A percentile compares a stretch with the other conserved stretches of the same genome.
Evolutionary conservation across 75 land plant genomes (phyloP).

Genomic region (Pseudotsuga menziesii): DNA sequence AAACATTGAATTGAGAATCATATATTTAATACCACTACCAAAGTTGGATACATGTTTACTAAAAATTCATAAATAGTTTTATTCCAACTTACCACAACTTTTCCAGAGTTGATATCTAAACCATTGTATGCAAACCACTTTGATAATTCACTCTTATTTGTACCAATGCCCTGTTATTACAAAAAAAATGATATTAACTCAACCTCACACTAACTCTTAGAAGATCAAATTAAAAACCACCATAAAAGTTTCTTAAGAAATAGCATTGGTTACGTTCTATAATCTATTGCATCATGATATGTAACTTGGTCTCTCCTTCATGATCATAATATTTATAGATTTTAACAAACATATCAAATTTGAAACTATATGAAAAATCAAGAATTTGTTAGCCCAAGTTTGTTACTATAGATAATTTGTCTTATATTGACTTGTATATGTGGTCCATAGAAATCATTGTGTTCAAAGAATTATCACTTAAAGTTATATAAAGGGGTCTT

Average conservation of each 20-base stretch:
- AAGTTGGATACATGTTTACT: not conserved
- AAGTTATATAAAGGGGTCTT: too few species aligned
- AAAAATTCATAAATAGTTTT: not conserved
- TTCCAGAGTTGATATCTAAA: constrained; percentile 47
- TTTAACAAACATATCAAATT: too few species aligned
- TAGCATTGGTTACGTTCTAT: not conserved
- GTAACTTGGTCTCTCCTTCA: not conserved
- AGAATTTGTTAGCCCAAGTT: too few species aligned
- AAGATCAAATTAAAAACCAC: not conserved
- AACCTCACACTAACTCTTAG: not conserved
- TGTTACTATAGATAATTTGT: too few species aligned
- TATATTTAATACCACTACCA: too few species aligned
- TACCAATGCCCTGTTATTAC: constrained; percentile 24
- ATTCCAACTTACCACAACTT: constrained; percentile 67
- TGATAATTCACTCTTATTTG: constrained; percentile 27
- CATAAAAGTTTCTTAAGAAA: not conserved
- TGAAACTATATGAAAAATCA: too few species aligned
- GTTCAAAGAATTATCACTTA: too few species aligned
- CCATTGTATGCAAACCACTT: constrained; percentile 62
- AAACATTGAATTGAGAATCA: not conserved
- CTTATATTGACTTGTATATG: too few species aligned
- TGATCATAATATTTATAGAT: not conserved
- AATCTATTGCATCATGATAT: not conserved
- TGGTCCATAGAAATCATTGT: too few species aligned
- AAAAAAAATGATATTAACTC: not conserved